Conservation (phyloP, 2,329 filamentous ascomycete species). For the Neocatenulostroma microsporum region DNA sequence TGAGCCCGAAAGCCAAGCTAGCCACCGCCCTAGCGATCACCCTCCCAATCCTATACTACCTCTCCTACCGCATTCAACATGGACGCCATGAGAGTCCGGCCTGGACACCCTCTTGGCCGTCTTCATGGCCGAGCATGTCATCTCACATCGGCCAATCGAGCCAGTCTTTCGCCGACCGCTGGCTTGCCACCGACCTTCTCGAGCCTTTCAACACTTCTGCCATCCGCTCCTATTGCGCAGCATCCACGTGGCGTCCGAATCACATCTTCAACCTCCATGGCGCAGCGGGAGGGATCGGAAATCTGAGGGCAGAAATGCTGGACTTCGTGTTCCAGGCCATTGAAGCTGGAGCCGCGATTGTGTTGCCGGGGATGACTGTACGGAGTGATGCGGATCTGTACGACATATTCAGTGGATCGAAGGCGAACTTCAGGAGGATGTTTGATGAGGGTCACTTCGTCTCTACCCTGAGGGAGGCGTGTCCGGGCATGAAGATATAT, state of each 20-base stretch:
- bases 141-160: too few species aligned
- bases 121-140: too few species aligned
- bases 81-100: too few species aligned
- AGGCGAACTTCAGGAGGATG: constrained; percentile 17
- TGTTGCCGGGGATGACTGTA: constrained; percentile 14
- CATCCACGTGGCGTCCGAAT: constrained; percentile 34
- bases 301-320: constrained; percentile 40
- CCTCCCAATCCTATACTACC: too few species aligned
- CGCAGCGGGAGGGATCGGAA: constrained; percentile 38
- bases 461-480: constrained; percentile 14
- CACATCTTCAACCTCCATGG: constrained; percentile 40
- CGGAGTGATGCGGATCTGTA: constrained; percentile 13
- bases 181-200: constrained; percentile 20
- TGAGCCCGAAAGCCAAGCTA: too few species aligned
- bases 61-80: too few species aligned
- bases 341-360: constrained; percentile 39
- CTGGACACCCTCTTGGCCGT: too few species aligned
- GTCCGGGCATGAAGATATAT: constrained; percentile 23
- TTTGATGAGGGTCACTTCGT: constrained; percentile 26
- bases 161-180: constrained; percentile 20
- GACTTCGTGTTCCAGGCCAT: constrained; percentile 43
- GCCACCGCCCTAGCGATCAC: too few species aligned
- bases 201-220: constrained; percentile 19
- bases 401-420: constrained; percentile 20
- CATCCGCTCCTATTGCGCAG: constrained; percentile 28